Percentiles rank a stretch among this genome's conserved stretches.
phyloP scores from a whole-genome alignment of 352 stramenopile species.

The Phytophthora pluvialis region DNA sequence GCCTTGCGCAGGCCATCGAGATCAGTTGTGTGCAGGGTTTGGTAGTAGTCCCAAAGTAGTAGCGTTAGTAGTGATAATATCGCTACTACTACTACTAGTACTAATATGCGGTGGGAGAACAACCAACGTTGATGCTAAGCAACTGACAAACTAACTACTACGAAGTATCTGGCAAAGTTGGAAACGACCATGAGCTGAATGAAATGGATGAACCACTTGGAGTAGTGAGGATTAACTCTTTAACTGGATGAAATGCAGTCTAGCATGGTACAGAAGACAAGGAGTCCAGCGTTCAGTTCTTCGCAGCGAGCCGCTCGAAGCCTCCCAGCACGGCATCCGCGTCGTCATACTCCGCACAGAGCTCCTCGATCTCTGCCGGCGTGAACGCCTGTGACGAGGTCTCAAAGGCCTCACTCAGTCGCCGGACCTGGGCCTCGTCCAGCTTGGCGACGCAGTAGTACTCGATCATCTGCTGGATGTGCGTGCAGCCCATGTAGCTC shows the following conservation, averaged over 20 bases:
- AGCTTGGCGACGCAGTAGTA: conserved; percentile 53
- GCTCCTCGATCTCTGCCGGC: conserved; percentile 4
- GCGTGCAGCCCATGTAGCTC: conserved; percentile 53
- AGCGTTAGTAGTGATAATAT: too few relatives aligned
- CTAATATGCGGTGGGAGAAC: conserved; percentile 64
- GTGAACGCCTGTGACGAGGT: background rate
- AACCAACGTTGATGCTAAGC: conserved; percentile 45
- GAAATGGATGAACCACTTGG: background rate
- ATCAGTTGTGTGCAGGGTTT: too few relatives aligned
- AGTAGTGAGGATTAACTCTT: background rate
- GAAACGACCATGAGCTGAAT: too few relatives aligned
- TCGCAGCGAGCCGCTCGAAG: conserved; percentile 8
- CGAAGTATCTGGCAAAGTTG: background rate
- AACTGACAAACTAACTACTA: too few relatives aligned
- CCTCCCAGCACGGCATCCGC: background rate
- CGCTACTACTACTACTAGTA: too few relatives aligned
- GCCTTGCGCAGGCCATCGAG: conserved; percentile 1
- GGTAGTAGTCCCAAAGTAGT: too few relatives aligned
- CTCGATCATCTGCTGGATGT: conserved; percentile 70
- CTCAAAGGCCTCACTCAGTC: background rate
- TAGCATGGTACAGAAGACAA: conserved; percentile 20
- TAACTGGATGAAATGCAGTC: too few relatives aligned
- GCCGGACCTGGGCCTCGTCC: background rate
- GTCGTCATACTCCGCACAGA: conserved; percentile 5
- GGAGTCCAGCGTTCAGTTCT: background rate